Percentiles rank a stretch among this genome's conserved stretches.
These are phyloP conservation scores for Aristolochia contorta DNA, from an alignment of 164 flowering plant genomes.

Conservation along the genomic window DNA sequence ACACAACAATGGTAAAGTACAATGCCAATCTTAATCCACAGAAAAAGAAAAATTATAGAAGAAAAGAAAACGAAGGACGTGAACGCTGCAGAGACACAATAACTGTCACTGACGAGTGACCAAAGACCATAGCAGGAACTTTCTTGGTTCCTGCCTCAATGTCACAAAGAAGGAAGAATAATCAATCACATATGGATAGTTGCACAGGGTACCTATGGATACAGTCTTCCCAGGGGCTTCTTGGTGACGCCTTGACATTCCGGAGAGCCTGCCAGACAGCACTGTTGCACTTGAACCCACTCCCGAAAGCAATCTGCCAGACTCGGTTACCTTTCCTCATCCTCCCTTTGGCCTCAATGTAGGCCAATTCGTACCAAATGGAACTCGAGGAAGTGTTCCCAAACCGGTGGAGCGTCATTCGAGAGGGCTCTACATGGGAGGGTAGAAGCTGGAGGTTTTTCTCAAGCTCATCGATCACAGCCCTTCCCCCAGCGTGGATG, in stretches of 20 bases:
- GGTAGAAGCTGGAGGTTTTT: constrained; percentile 57
- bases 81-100: too few relatives aligned
- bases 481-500: constrained; percentile 82
- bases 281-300: constrained; percentile 81
- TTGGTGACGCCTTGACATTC: constrained; percentile 45
- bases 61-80: too few relatives aligned
- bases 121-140: too few relatives aligned
- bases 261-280: constrained; percentile 74
- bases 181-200: background rate
- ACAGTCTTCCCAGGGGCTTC: constrained; percentile 72
- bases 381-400: constrained; percentile 82
- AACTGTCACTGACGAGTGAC: too few relatives aligned
- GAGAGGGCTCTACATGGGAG: constrained; percentile 61
- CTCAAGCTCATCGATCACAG: constrained; percentile 86
- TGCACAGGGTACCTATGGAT: constrained; percentile 56
- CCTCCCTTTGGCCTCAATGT: constrained; percentile 73
- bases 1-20: too few relatives aligned
- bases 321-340: constrained; percentile 53
- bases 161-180: background rate
- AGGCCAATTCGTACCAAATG: constrained; percentile 80
- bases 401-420: constrained; percentile 71
- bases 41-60: too few relatives aligned
- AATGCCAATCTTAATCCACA: too few relatives aligned
- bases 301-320: constrained; percentile 85
- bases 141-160: too few relatives aligned